Evolutionary conservation across 805 yeast species (phyloP).

Genomic region (Saccharomycopsis sp.): DNA sequence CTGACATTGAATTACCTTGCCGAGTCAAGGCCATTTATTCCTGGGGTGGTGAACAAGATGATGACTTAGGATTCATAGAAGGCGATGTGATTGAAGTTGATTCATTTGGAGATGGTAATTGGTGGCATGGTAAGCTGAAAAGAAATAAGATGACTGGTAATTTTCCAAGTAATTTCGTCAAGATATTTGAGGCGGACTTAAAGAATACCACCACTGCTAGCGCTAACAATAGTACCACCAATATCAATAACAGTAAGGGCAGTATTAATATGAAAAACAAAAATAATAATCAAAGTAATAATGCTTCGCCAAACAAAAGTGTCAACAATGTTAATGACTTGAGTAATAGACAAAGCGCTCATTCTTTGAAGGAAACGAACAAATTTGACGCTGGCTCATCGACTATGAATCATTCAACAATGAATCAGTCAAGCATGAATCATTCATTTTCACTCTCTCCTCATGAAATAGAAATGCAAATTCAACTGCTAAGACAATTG

Average conservation of each 20-base stretch:
- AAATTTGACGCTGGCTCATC: too few relatives aligned
- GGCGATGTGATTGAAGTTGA: conserved; percentile 87
- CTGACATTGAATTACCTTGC: conserved; percentile 45
- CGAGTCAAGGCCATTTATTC: conserved; percentile 77
- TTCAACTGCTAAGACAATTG: conserved; percentile 17
- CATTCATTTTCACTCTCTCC: conserved; percentile 7
- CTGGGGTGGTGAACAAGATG: conserved; percentile 89
- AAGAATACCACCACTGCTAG: background rate
- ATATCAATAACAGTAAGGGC: background rate
- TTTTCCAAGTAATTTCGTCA: conserved; percentile 85
- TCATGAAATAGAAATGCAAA: conserved; percentile 17
- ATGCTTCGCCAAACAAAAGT: background rate
- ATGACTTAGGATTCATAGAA: conserved; percentile 89
- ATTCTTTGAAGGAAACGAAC: background rate
- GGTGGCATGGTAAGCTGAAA: conserved; percentile 82
- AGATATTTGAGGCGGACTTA: conserved; percentile 34
- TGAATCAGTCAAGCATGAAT: too few relatives aligned
- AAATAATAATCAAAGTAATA: too few relatives aligned
- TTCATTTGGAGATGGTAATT: conserved; percentile 74
- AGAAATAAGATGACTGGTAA: conserved; percentile 79
- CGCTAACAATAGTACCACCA: background rate
- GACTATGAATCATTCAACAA: too few relatives aligned
- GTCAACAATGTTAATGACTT: background rate
- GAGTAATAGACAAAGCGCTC: background rate
- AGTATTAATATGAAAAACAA: too few relatives aligned